Evolutionary conservation across 129 eudicot species (phyloP).

Genomic region (Escallonia rubra): DNA sequence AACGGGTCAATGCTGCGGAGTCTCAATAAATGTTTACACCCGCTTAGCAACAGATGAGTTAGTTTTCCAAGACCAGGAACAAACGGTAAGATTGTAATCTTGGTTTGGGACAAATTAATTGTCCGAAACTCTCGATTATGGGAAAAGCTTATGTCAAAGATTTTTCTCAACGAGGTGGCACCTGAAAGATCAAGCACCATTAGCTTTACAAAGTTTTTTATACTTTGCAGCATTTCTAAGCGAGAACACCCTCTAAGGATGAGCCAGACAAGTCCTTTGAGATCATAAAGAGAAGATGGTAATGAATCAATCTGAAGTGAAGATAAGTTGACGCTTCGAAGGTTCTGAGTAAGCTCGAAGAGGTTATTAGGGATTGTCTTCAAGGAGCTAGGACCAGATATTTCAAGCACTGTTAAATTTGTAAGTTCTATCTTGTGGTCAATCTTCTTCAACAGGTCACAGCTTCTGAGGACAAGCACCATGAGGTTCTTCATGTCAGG

Average conservation of each 20-base stretch:
- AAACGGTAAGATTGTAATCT: slow-evolving; percentile 22
- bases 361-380: slow-evolving; percentile 9
- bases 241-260: slow-evolving; percentile 30
- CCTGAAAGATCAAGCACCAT: slow-evolving; percentile 45
- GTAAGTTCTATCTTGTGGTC: not conserved
- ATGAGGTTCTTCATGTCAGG: slow-evolving; percentile 10
- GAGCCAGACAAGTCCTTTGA: slow-evolving; percentile 29
- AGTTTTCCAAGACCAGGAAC: slow-evolving; percentile 8
- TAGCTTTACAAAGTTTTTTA: slow-evolving; percentile 25
- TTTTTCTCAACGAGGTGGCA: slow-evolving; percentile 12
- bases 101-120: slow-evolving; percentile 36
- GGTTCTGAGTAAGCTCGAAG: slow-evolving; percentile 15
- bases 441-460: slow-evolving; percentile 20
- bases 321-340: slow-evolving; percentile 36
- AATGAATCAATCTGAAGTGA: slow-evolving; percentile 16
- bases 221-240: slow-evolving; percentile 20
- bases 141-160: slow-evolving; percentile 32
- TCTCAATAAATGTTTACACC: slow-evolving; percentile 27
- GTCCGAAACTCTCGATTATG: slow-evolving; percentile 20
- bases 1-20: slow-evolving; percentile 29
- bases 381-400: slow-evolving; percentile 25
- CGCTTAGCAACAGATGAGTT: slow-evolving; percentile 37
- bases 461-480: slow-evolving; percentile 43
- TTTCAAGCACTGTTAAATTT: slow-evolving; percentile 29
- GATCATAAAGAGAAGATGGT: slow-evolving; percentile 25